phyloP scores from a whole-genome alignment of 345 rosid genomes.

The Gossypium sturtianum region DNA sequence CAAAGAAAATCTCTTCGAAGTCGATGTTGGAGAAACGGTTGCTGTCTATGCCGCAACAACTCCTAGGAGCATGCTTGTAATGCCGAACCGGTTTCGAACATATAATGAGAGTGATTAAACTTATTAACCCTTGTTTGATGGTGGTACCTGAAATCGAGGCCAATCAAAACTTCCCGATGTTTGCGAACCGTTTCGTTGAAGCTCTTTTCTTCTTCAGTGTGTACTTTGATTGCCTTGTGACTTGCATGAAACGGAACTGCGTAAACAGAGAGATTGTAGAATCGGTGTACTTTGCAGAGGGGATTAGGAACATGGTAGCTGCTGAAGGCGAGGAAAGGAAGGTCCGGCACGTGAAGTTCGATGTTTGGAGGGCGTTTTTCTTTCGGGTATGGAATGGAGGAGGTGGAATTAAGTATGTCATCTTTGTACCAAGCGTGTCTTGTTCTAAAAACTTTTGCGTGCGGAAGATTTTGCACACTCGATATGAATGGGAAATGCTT shows the following conservation, averaged over 20 bases:
- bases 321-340: conserved; percentile 38
- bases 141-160: conserved; percentile 36
- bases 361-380: conserved; percentile 41
- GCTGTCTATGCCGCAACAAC: conserved; percentile 19
- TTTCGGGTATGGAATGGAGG: conserved; percentile 35
- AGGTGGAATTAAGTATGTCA: conserved; percentile 32
- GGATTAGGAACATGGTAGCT: conserved; percentile 28
- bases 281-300: conserved; percentile 19
- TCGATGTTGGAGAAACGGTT: conserved; percentile 29
- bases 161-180: conserved; percentile 35
- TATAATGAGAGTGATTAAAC: conserved; percentile 29
- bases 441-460: conserved; percentile 16
- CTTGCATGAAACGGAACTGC: conserved; percentile 25
- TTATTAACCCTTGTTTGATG: conserved; percentile 33
- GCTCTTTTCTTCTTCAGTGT: conserved; percentile 37
- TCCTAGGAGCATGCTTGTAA: conserved; percentile 16
- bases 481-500: conserved; percentile 30
- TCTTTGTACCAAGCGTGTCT: conserved; percentile 35
- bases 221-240: conserved; percentile 34
- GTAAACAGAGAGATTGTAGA: conserved; percentile 21
- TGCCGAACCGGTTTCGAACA: conserved; percentile 28
- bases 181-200: conserved; percentile 38
- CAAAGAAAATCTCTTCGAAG: conserved; percentile 30
- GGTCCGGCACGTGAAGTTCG: conserved; percentile 28
- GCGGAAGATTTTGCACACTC: conserved; percentile 32